Evolutionary conservation across 1,139 yeast species (phyloP), one percentile per base, ranked within the genome.

Genomic region (Entelexis paramagnoliae): DNA sequence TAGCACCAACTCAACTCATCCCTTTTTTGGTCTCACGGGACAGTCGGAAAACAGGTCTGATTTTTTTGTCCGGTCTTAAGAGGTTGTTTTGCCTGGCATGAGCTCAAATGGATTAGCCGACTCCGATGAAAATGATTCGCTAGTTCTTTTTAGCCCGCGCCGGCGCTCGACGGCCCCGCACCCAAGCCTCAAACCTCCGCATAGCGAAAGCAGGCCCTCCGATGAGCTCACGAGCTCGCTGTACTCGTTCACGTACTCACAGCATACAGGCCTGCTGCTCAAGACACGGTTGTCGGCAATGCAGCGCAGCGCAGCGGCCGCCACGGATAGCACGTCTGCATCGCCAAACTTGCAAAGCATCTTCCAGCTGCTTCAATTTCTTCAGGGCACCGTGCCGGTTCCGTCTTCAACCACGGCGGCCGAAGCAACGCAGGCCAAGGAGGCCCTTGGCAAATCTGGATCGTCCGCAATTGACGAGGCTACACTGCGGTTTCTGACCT

Each of bases 201-300:
- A 13, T 20, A 14, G 29, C 20, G 19, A 19, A 2, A 20, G 14
- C 13, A 8, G n/a, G 29, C 46, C 32, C n/a, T 32, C 19, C 16
- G 46, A 30, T 6, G 33, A 26, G 3, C 38, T 52, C 28, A 47
- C 49, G 6, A 17, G 13, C 17, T 52, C 55, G 30, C 50, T 29
- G 9, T 55, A 51, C 35, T 49, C 58, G 4, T 59, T 50, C 49
- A 51, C 62, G 10, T 59, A 58, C 41, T 52, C 59, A 4, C 51
- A 52, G 19, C 51, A 45, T 14, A 57, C 58, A 10, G 50, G 54
- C 2, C 34, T 53, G 20, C 40, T 59, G 26, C 49, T 59, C 9
- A 32, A 40, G 17, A 39, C 60, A 14, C 54, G 62, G 29, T 46
- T 59, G 20, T 28, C 46, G 16, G 55, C 57, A 7, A 53, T 59